phyloP scores from a whole-genome alignment of 257 asterid genomes.

The Solanum lignicaule region DNA sequence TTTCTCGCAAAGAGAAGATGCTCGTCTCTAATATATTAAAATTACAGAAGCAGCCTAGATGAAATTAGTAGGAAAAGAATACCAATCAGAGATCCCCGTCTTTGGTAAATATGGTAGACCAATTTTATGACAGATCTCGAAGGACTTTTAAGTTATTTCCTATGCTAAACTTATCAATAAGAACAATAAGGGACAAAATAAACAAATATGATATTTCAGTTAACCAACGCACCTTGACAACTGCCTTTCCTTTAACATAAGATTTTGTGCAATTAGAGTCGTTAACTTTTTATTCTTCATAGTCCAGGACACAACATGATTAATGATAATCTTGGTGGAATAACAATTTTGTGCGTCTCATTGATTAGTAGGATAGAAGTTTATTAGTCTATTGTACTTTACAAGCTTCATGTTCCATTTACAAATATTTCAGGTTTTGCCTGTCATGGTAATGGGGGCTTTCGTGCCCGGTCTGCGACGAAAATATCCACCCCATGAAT shows the following conservation, averaged over 20 bases:
- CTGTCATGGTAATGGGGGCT: constrained; percentile 97
- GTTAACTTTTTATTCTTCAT: neutral
- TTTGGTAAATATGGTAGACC: neutral
- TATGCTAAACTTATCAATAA: neutral
- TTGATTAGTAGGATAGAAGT: neutral
- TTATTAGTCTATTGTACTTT: neutral
- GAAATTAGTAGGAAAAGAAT: neutral
- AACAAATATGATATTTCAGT: neutral
- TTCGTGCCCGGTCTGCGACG: constrained; percentile 87
- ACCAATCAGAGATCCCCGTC: neutral
- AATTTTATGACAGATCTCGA: neutral
- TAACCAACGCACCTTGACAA: neutral
- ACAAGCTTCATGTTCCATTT: neutral
- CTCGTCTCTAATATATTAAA: too few relatives aligned
- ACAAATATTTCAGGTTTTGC: constrained; percentile 52
- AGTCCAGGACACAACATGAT: neutral
- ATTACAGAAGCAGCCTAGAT: too few relatives aligned
- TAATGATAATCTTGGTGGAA: neutral
- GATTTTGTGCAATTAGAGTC: neutral
- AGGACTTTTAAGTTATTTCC: neutral
- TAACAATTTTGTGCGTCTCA: neutral
- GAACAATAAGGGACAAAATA: neutral
- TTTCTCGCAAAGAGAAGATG: neutral
- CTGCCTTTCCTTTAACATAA: neutral
- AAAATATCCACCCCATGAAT: constrained; percentile 76